A percentile compares a stretch with the other conserved stretches of the same genome.
Conservation (phyloP, 768 basidiomycete genomes). For the Ephemerocybe angulata region DNA sequence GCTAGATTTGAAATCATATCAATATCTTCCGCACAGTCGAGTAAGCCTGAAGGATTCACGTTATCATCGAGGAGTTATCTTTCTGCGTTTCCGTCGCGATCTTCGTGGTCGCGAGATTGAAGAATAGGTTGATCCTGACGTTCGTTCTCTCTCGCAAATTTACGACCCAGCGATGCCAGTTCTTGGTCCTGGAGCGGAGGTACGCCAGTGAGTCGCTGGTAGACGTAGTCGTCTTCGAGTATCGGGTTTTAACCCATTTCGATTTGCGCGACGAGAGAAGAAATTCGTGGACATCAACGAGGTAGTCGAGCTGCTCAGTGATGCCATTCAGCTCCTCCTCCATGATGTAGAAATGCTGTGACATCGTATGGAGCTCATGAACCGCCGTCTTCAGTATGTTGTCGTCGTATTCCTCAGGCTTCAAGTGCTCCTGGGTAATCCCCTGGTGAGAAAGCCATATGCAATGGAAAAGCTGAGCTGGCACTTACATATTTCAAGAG, state of each 20-base stretch:
- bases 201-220: neutral
- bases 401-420: neutral
- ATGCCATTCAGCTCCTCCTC: neutral
- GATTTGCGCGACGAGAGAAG: neutral
- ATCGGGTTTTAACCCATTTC: neutral
- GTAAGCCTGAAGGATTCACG: neutral
- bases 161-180: neutral
- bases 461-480: no score
- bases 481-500: neutral
- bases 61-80: constrained; percentile 6
- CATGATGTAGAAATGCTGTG: neutral
- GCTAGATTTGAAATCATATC: neutral
- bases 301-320: neutral
- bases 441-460: neutral
- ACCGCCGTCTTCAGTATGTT: neutral
- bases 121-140: constrained; percentile 2
- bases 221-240: neutral
- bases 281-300: neutral
- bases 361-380: neutral
- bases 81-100: neutral
- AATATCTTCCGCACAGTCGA: neutral
- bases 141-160: constrained; percentile 2
- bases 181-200: neutral
- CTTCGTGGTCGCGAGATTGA: constrained; percentile 1
- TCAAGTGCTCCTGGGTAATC: neutral